Percentiles rank a stretch among this genome's conserved stretches.
phyloP scores from a whole-genome alignment of 2,329 filamentous ascomycete species.

The Penicillium oxalicum region DNA sequence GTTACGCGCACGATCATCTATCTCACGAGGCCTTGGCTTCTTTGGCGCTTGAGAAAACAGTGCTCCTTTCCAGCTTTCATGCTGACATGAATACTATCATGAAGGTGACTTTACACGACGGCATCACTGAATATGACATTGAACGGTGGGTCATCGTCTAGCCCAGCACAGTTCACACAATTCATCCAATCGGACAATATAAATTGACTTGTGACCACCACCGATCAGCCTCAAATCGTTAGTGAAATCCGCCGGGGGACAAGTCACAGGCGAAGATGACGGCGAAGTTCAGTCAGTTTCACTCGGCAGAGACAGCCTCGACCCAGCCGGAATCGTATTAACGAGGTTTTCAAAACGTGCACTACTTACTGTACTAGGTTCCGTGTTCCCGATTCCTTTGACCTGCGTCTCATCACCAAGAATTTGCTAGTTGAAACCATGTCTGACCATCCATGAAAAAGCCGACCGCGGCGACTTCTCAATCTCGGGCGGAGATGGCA shows the following conservation, averaged over 20 bases:
- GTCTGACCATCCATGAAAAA: constrained; percentile 13
- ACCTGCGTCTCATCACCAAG: constrained; percentile 13
- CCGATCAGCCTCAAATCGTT: constrained; percentile 8
- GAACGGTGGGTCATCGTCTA: constrained; percentile 7
- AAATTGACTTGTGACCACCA: background rate
- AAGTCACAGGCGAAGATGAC: constrained; percentile 5
- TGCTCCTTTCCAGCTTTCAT: too few relatives aligned
- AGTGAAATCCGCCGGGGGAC: constrained; percentile 11
- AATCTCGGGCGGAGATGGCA: too few relatives aligned
- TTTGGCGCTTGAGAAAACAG: too few relatives aligned
- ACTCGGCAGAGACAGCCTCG: background rate
- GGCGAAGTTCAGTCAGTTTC: constrained; percentile 9
- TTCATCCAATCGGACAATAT: background rate
- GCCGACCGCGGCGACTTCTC: background rate
- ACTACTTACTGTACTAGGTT: background rate
- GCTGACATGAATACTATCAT: too few relatives aligned
- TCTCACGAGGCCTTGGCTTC: too few relatives aligned
- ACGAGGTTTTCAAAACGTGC: background rate
- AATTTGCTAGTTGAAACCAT: constrained; percentile 12
- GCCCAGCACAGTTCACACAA: too few relatives aligned
- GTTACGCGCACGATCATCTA: too few relatives aligned
- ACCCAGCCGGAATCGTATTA: background rate
- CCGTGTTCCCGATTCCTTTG: constrained; percentile 10
- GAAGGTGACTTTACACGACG: constrained; percentile 8
- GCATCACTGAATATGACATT: constrained; percentile 10